phyloP scores from a whole-genome alignment of 257 asterid species.

The Oldenlandia corymbosa region DNA sequence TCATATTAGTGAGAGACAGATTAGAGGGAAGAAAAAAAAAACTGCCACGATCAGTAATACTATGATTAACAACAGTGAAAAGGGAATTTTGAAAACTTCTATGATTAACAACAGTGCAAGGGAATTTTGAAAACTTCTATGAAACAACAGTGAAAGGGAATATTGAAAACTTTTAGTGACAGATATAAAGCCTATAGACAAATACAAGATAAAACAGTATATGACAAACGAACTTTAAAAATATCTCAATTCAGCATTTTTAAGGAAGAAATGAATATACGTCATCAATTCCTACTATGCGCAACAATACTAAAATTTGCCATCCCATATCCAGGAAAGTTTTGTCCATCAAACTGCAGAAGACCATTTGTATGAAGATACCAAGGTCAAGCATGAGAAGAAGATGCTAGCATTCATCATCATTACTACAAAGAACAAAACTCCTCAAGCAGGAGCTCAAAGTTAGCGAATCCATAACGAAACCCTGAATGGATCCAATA shows the following conservation, averaged over 20 bases:
- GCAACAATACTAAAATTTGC: neutral
- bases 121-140: too few relatives aligned
- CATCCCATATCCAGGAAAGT: neutral
- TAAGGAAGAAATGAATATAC: too few relatives aligned
- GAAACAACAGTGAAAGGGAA: too few relatives aligned
- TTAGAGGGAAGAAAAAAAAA: neutral
- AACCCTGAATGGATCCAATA: constrained; percentile 36
- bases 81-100: neutral
- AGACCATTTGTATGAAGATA: neutral
- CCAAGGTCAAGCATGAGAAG: neutral
- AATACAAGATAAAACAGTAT: too few relatives aligned
- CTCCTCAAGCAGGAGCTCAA: neutral
- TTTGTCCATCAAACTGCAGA: neutral
- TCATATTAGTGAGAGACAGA: neutral
- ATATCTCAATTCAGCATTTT: too few relatives aligned
- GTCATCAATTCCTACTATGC: too few relatives aligned
- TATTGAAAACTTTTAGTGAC: too few relatives aligned
- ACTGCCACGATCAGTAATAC: neutral
- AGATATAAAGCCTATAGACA: neutral
- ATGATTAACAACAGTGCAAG: too few relatives aligned
- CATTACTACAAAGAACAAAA: neutral
- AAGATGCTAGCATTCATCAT: neutral
- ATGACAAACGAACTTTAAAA: too few relatives aligned
- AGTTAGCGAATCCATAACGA: constrained; percentile 1
- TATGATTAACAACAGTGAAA: neutral